Base-by-base conservation (phyloP, 208 protist species). In the Leishmania amazonensis region DNA sequence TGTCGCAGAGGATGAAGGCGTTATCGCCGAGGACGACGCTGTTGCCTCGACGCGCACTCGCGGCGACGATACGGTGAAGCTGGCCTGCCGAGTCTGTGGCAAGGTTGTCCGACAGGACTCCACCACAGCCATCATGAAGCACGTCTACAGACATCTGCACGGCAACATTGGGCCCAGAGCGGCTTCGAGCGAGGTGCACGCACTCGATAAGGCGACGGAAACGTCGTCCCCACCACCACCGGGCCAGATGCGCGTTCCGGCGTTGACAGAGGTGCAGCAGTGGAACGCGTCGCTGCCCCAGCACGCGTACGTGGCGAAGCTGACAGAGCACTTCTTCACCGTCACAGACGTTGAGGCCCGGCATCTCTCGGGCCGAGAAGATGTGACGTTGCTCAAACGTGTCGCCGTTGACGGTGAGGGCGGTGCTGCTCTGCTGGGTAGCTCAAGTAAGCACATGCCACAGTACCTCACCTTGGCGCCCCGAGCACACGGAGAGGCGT, bases 251-350 rank as follows among this genome's bases (percentile, higher is more conserved):
- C 42, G 19, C 42, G 57, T 92, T 9, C 87, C 88, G 2, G 79
- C 84, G 24, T 58, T 31, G 45, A 83, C 71, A 28, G 81, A 83
- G 40, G 79, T 91, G 19, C 68, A 88, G 62, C 21, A 78, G 35
- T 96, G 93, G 93, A 91, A 91, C 64, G 40, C 75, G 5, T 51
- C 78, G 7, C 78, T 94, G 1, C 83, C 93, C 2, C 89, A 91
- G 71, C 85, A 83, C 51, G 79, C 81, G 19, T 93, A 89, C 47
- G 84, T 81, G 45, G 78, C 68, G 24, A 64, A 78, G 51, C 76
- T 92, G 75, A 78, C 81, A 35, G 80, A 81, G 15, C 45, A 62
- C 17, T 91, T 91, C 67, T 90, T 87, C 53, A 70, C 31, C 17
- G 49, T 79, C 21, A 60, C 60, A 0, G 79, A 83, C 40, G 45